Evolutionary conservation across 257 asterid genomes (phyloP).

Genomic region (Capsicum baccatum): DNA sequence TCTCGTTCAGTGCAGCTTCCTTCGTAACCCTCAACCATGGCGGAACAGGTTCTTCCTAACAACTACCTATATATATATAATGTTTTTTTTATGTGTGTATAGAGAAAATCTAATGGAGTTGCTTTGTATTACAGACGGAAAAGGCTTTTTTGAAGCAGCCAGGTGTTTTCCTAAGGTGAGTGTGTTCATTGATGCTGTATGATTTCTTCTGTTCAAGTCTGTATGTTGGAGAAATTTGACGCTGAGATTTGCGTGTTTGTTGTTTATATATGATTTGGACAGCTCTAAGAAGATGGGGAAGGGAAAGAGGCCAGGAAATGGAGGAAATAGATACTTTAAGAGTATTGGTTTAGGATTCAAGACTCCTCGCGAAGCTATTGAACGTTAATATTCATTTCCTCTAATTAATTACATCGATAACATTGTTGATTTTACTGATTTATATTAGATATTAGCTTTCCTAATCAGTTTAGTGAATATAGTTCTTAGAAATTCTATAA

Average conservation of each 20-base stretch:
- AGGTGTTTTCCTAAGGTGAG: constrained; percentile 29
- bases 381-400: constrained; percentile 33
- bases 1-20: no score
- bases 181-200: neutral
- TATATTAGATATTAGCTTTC: neutral
- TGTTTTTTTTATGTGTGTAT: neutral
- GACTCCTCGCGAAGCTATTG: constrained; percentile 50
- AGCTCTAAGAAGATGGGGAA: constrained; percentile 57
- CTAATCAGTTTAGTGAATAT: neutral
- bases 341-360: constrained; percentile 54
- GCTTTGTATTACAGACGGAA: constrained; percentile 21
- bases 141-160: constrained; percentile 38
- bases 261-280: neutral
- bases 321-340: constrained; percentile 54
- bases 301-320: constrained; percentile 57
- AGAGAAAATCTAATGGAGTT: neutral
- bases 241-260: neutral
- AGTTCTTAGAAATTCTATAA: neutral
- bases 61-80: neutral
- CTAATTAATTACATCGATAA: neutral
- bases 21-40: no score
- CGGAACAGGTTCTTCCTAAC: no score
- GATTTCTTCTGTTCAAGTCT: neutral
- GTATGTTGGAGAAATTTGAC: neutral
- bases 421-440: neutral